Percentiles rank a stretch among this genome's conserved stretches.
Evolutionary conservation across 2,329 filamentous ascomycete species (phyloP).

Genomic region (Trichoderma asperellum): DNA sequence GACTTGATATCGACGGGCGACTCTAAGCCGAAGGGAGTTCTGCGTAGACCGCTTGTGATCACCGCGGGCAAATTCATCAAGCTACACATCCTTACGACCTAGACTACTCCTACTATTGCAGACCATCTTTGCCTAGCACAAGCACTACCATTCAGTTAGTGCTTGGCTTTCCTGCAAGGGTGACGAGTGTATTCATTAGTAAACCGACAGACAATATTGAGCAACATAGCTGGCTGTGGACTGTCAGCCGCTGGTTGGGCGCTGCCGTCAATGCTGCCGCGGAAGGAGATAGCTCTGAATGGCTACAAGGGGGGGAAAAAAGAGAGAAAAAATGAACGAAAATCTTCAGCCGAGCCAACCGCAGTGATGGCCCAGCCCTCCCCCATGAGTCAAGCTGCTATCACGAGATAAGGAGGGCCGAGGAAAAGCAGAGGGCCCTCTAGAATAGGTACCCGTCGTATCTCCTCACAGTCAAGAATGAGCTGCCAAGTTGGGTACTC

Average conservation of each 20-base stretch:
- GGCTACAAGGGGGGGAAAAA: background rate
- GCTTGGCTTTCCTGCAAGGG: conserved; percentile 10
- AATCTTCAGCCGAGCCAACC: conserved; percentile 26
- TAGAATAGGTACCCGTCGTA: background rate
- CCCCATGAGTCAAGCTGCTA: conserved; percentile 3
- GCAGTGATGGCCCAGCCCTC: conserved; percentile 3
- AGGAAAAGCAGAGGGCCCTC: background rate
- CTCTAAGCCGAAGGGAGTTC: background rate
- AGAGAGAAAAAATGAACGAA: background rate
- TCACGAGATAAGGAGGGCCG: conserved; percentile 18
- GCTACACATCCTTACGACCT: conserved; percentile 10
- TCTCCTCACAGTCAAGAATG: background rate
- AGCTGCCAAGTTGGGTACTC: conserved; percentile 15
- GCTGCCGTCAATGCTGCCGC: conserved; percentile 19
- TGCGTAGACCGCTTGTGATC: background rate
- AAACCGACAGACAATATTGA: conserved; percentile 11
- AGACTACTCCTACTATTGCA: background rate
- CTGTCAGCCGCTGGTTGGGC: conserved; percentile 15
- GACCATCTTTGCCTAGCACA: background rate
- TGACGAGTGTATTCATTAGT: conserved; percentile 15
- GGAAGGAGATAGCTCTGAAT: conserved; percentile 22
- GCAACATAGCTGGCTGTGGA: conserved; percentile 2
- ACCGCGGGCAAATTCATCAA: background rate
- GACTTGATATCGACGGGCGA: background rate
- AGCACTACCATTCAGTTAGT: background rate